A percentile compares a stretch with the other conserved stretches of the same genome.
phyloP scores from a whole-genome alignment of 2,329 filamentous ascomycete species.

The Diaporthe caulivora region DNA sequence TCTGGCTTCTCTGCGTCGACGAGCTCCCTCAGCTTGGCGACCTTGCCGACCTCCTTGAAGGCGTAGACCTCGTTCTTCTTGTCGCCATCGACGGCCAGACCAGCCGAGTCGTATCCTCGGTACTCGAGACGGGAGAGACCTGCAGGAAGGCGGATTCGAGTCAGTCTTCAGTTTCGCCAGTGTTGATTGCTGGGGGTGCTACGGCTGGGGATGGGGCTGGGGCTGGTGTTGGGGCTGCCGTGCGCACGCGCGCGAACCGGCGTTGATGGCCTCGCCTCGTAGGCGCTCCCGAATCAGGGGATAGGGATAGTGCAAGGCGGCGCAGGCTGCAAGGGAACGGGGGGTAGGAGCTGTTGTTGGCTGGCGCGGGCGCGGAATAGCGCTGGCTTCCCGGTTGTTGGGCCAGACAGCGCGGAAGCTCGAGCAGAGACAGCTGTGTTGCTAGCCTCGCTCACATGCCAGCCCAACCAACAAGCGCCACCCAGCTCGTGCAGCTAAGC shows the following conservation, averaged over 20 bases:
- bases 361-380: slow-evolving; percentile 10
- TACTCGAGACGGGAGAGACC: slow-evolving; percentile 97
- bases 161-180: slow-evolving; percentile 44
- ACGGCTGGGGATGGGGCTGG: no score
- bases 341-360: slow-evolving; percentile 4
- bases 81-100: slow-evolving; percentile 95
- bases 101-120: slow-evolving; percentile 97
- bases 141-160: slow-evolving; percentile 52
- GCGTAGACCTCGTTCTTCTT: slow-evolving; percentile 98
- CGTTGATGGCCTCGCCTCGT: not conserved
- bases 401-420: slow-evolving; percentile 4
- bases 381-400: slow-evolving; percentile 4
- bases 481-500: slow-evolving; percentile 20
- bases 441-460: slow-evolving; percentile 29
- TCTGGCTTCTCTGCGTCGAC: slow-evolving; percentile 88
- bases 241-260: not conserved
- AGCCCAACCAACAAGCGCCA: slow-evolving; percentile 17
- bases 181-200: not conserved
- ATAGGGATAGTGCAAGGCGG: slow-evolving; percentile 22
- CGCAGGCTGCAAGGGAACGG: not conserved
- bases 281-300: slow-evolving; percentile 3
- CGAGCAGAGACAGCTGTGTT: slow-evolving; percentile 23
- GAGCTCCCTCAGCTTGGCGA: slow-evolving; percentile 93
- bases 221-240: not conserved
- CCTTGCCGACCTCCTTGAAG: slow-evolving; percentile 99